Percentiles rank a stretch among this genome's conserved stretches.
These are phyloP conservation scores for Salvia rosmarinus DNA, from an alignment of 257 asterid genomes.

Conservation along the genomic window DNA sequence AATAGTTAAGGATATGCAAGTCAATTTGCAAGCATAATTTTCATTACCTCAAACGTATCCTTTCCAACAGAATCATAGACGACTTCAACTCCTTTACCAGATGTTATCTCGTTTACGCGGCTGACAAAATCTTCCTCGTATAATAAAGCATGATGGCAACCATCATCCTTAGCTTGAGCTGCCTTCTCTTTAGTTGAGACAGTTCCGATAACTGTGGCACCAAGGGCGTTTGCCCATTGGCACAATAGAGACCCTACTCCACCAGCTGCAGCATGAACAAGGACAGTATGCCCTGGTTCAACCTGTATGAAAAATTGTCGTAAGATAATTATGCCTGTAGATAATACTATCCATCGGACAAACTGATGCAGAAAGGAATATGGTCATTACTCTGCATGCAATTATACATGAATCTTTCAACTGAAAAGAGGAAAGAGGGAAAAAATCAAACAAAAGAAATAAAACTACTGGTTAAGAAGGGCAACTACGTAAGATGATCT, in stretches of 20 bases:
- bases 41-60: conserved; percentile 88
- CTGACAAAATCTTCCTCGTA: conserved; percentile 81
- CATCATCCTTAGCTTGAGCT: conserved; percentile 87
- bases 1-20: not conserved
- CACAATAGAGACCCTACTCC: conserved; percentile 94
- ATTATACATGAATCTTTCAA: not conserved
- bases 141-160: conserved; percentile 83
- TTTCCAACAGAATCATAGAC: conserved; percentile 99
- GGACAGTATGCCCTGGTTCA: conserved; percentile 81
- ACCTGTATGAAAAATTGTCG: conserved; percentile 52
- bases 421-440: not conserved
- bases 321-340: not conserved
- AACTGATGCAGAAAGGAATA: conserved; percentile 1
- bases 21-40: not conserved
- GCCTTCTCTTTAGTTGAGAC: conserved; percentile 93
- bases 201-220: conserved; percentile 94
- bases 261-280: conserved; percentile 97
- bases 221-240: conserved; percentile 95
- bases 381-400: not conserved
- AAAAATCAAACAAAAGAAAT: not conserved
- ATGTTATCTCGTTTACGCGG: conserved; percentile 87
- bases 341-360: not conserved
- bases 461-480: not conserved
- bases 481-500: not conserved
- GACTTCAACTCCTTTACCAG: conserved; percentile 91